Percentiles rank a stretch among this genome's conserved stretches.
Evolutionary conservation across 306 rosid genomes (phyloP).

Genomic region (Ammopiptanthus mongolicus): DNA sequence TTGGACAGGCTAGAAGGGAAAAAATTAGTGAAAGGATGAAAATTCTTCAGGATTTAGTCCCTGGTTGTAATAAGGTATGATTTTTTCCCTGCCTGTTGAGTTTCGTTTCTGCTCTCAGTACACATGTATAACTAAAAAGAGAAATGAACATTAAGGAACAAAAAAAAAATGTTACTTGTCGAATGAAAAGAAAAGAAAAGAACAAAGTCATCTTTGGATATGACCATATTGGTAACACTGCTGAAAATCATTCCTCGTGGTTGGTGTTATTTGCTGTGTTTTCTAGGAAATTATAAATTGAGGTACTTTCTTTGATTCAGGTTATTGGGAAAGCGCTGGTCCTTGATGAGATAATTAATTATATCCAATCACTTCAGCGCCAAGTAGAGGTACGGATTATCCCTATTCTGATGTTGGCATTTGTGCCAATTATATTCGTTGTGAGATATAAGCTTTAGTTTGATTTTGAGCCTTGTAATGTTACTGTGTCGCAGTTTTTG

Average conservation of each 20-base stretch:
- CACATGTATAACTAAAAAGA: neutral
- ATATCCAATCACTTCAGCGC: conserved; percentile 83
- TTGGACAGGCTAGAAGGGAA: conserved; percentile 90
- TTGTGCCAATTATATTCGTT: neutral
- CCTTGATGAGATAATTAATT: conserved; percentile 93
- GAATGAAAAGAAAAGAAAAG: neutral
- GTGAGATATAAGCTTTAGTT: neutral
- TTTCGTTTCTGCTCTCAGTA: neutral
- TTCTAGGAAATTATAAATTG: neutral
- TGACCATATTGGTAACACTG: neutral
- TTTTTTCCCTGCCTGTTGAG: conserved; percentile 2
- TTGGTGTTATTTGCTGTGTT: neutral
- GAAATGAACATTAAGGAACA: neutral
- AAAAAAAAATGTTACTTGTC: neutral
- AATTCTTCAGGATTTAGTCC: conserved; percentile 89
- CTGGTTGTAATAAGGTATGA: conserved; percentile 91
- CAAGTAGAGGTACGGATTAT: conserved; percentile 80
- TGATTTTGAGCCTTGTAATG: neutral
- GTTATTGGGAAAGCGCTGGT: conserved; percentile 93
- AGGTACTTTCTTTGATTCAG: conserved; percentile 34
- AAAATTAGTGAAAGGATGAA: conserved; percentile 96
- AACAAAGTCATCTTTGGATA: conserved; percentile 1
- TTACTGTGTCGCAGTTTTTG: conserved; percentile 61
- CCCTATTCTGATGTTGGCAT: neutral
- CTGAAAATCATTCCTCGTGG: neutral